These are phyloP conservation scores for Pseudogymnoascus sp. DNA, from an alignment of 2,329 filamentous ascomycete species.

Conservation along the genomic window DNA sequence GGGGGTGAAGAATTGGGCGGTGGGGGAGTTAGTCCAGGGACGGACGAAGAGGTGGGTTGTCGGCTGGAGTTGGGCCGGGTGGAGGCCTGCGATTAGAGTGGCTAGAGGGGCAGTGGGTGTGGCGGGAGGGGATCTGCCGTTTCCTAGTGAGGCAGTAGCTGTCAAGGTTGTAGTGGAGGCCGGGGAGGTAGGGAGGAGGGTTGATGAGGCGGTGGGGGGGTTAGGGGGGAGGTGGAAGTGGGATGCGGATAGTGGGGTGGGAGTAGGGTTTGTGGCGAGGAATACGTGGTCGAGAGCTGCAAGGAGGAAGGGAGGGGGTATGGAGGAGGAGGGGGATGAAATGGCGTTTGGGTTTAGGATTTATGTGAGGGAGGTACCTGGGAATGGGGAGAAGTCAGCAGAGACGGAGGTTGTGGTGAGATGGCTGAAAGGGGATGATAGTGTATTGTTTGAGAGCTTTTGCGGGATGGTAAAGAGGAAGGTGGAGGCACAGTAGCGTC, in stretches of 20 bases:
- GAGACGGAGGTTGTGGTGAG: constrained; percentile 45
- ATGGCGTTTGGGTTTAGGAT: constrained; percentile 52
- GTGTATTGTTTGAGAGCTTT: constrained; percentile 76
- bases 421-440: constrained; percentile 70
- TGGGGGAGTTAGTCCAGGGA: constrained; percentile 71
- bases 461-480: constrained; percentile 65
- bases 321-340: constrained; percentile 17
- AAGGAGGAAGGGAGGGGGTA: constrained; percentile 29
- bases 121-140: constrained; percentile 37
- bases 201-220: constrained; percentile 24
- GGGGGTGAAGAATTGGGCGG: constrained; percentile 66
- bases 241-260: constrained; percentile 18
- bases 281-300: constrained; percentile 27
- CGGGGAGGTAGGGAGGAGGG: constrained; percentile 58
- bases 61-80: constrained; percentile 71
- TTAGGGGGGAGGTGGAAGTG: constrained; percentile 25
- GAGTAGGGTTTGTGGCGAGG: constrained; percentile 24
- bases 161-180: constrained; percentile 51
- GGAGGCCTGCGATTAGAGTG: constrained; percentile 48
- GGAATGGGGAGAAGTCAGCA: constrained; percentile 27
- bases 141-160: constrained; percentile 40
- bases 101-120: constrained; percentile 25
- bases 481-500: background rate
- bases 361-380: constrained; percentile 33
- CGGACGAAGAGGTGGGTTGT: constrained; percentile 81